Base-by-base conservation (phyloP, 306 rosid genomes). In the Inga laurina region DNA sequence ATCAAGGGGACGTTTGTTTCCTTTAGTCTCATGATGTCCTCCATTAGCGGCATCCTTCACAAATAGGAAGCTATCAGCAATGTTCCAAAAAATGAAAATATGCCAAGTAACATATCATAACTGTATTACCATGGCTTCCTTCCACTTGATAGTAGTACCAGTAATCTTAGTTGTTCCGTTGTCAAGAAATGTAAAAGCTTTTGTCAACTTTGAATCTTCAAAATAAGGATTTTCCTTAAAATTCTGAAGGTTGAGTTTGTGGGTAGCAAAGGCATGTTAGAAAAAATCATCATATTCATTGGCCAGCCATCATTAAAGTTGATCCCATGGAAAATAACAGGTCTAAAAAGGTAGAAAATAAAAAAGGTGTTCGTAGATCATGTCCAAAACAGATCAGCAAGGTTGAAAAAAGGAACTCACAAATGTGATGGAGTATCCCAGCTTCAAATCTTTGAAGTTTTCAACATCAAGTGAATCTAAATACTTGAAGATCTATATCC, bases 91-190 rank as follows among this genome's bases (percentile, higher is more conserved):
- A 59, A 35, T n/a, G 51, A 76, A 76, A 35, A 54, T 6, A 68
- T 16, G 13, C 61, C n/a, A 30, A 69, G 24, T 37, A 68, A 66
- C 37, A 32, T 13, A 76, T 8, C 41, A 68, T 79, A 46, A 72
- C 21, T 73, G 37, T 15, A 59, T 81, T 88, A 92, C 93, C 94
- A 44, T 88, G 84, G 89, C 93, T 72, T 90, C 86, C 84, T 89
- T 92, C 94, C 97, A 92, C 82, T 90, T 88, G 89, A 92, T 88
- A 77, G 85, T 37, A 24, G 93, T 91, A 69, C 93, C 93, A 49
- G 84, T 87, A 46, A 88, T 84, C 79, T 85, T 85, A 73, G 85
- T 85, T 52, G 92, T 86, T 44, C 91, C 91, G 65, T 90, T 92
- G 30, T 88, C 94, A 78, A 83, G 79, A 80, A 85, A 90, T 76